Evolutionary conservation across 495 filamentous ascomycete species (phyloP), one percentile per base, ranked within the genome.

Genomic region (Monascus purpureus): DNA sequence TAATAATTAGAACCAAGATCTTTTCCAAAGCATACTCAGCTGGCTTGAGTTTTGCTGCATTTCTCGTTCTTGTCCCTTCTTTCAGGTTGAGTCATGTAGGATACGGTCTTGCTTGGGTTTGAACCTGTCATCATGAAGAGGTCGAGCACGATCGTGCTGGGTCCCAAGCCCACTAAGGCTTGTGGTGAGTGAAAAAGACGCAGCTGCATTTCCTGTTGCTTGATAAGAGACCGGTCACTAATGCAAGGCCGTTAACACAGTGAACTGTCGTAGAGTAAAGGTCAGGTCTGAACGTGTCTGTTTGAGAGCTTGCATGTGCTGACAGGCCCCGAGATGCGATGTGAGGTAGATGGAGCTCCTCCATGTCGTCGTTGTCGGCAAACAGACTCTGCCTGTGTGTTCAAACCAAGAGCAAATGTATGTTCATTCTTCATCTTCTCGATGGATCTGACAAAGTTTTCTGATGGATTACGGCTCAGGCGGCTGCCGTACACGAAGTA

Each of bases 401-500:
- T 61, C 35, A 57, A 55, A 32, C 57, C 55, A n/a, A 40, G 57
- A 24, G 53, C 55, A 13, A 59, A 61, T 52, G 55, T 61, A 29
- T 36, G 50, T 24, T 26, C 13, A 4, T n/a, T 5, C 4, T 3
- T 27, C 3, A n/a, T 12, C 25, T 6, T 27, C 11, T 9, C 4
- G 4, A n/a, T 3, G 3, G 25, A 9, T 13, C 22, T 24, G 22
- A n/a, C n/a, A 13, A 27, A n/a, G 3, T 4, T 12, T 5, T 12
- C 8, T 3, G n/a, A 8, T 16, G 26, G 9, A 6, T 17, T 27
- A 19, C 22, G 24, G 12, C 14, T 29, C 19, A 59, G 57, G 55
- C 57, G 13, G 54, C 57, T 17, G 47, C 45, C 2, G 36, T 52
- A 13, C 47, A 50, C 28, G 46, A 53, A 17, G 20, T 42, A 13